phyloP scores from a whole-genome alignment of 495 filamentous ascomycete genomes.

The Hypoxylon intermedium region DNA sequence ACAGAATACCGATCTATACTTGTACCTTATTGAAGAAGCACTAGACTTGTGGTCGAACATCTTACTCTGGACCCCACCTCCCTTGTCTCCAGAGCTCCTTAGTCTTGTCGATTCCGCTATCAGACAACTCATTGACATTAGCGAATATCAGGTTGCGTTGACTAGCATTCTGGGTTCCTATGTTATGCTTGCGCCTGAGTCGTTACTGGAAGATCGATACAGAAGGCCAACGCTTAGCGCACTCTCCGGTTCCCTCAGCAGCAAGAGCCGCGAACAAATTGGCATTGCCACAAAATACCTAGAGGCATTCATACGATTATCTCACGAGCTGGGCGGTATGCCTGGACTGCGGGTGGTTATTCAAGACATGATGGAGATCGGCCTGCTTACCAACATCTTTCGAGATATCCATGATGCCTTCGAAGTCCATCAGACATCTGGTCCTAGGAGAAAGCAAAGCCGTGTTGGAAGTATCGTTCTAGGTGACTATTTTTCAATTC shows the following conservation, averaged over 20 bases:
- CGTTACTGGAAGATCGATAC: constrained; percentile 71
- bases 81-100: constrained; percentile 70
- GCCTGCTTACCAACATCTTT: constrained; percentile 70
- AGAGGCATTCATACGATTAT: constrained; percentile 73
- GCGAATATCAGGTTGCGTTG: constrained; percentile 70
- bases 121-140: constrained; percentile 71
- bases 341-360: constrained; percentile 69
- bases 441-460: constrained; percentile 69
- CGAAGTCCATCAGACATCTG: constrained; percentile 75
- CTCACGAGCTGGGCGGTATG: constrained; percentile 70
- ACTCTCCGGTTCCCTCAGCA: constrained; percentile 65
- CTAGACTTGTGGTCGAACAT: constrained; percentile 86
- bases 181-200: constrained; percentile 76
- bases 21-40: constrained; percentile 91
- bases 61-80: constrained; percentile 71
- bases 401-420: constrained; percentile 74
- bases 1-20: constrained; percentile 75
- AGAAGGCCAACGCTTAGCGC: constrained; percentile 63
- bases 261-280: constrained; percentile 69
- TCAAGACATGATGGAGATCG: constrained; percentile 70
- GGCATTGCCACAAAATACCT: constrained; percentile 70
- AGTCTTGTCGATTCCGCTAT: constrained; percentile 71
- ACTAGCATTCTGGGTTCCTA: constrained; percentile 75
- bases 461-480: constrained; percentile 72
- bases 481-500: constrained; percentile 82